Evolutionary conservation across 2,329 filamentous ascomycete genomes (phyloP), one percentile per base, ranked within the genome.

Genomic region (Dactylellina cionopaga): DNA sequence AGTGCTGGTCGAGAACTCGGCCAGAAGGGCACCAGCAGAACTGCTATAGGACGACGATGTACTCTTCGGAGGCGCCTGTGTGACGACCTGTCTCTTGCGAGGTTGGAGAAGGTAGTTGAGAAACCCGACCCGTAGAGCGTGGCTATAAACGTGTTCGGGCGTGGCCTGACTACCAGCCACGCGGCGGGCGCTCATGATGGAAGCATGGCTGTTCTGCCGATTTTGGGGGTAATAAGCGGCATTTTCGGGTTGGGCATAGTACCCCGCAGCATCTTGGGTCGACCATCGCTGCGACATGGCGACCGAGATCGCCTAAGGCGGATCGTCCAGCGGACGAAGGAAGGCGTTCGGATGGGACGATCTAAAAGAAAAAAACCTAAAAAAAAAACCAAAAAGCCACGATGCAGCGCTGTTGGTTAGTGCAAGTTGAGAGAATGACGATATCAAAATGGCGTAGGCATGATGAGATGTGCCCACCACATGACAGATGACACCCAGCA

Each of bases 31-130:
- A 77, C 90, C 88, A 68, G 96, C 86, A 35, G 86, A 88, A 55
- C 86, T 90, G 70, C 90, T 90, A 71, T 88, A 85, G 72, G 91
- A 88, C n/a, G 55, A 62, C 13, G 58, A 64, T 25, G 59, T 7
- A 81, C 92, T 87, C 54, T 77, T 56, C 43, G 85, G 80, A 5
- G 85, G 83, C 74, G 87, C 85, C 63, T 87, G 86, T 9, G 88
- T 82, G 41, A 95, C 88, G 78, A 94, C 91, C 79, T 92, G 88
- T 81, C 94, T 95, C 78, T 91, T 87, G 78, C 92, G 91, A 74
- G 95, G 94, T 80, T 96, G 92, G 56, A 99, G 86, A 44, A 98
- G 88, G 81, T 99, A 96, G 81, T 94, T 86, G 68, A 99, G 90
- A 81, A 92, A 97, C 76, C 94, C 94, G 76, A 91, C 89, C 74